Percentiles rank a stretch among this genome's conserved stretches.
Conservation (phyloP, 2,329 filamentous ascomycete genomes). For the Chrysoporthe deuterocubensis region DNA sequence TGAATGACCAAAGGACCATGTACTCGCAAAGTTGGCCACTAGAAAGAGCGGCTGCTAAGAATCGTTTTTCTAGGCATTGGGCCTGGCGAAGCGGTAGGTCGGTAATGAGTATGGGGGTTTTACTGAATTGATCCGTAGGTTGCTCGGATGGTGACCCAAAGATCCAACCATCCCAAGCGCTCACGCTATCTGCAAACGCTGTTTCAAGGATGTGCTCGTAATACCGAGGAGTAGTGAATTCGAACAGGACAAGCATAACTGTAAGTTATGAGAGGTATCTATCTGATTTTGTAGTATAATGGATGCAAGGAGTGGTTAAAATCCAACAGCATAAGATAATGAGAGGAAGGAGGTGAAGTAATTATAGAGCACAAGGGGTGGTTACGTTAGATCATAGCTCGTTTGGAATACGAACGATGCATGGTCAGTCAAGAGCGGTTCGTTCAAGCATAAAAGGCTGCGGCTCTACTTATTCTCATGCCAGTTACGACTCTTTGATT, state of each 20-base stretch:
- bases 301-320: not conserved
- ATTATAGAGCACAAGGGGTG: not conserved
- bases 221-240: no score
- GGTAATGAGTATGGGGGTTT: not conserved
- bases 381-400: not conserved
- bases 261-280: no score
- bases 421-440: not conserved
- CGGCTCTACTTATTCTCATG: not conserved
- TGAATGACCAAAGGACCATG: not conserved
- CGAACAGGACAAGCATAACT: no score
- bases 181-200: not conserved
- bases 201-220: not conserved
- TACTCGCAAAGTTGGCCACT: not conserved
- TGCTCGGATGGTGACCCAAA: not conserved
- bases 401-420: not conserved
- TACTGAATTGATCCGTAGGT: not conserved
- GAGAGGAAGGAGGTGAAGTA: not conserved
- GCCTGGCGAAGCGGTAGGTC: not conserved
- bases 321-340: not conserved
- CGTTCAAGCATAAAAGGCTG: not conserved
- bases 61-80: not conserved
- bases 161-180: not conserved
- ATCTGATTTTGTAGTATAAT: no score
- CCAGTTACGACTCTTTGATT: not conserved
- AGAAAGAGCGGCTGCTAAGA: not conserved